These are phyloP conservation scores for Eucalyptus shirleyi DNA, from an alignment of 345 rosid species.

Conservation along the genomic window DNA sequence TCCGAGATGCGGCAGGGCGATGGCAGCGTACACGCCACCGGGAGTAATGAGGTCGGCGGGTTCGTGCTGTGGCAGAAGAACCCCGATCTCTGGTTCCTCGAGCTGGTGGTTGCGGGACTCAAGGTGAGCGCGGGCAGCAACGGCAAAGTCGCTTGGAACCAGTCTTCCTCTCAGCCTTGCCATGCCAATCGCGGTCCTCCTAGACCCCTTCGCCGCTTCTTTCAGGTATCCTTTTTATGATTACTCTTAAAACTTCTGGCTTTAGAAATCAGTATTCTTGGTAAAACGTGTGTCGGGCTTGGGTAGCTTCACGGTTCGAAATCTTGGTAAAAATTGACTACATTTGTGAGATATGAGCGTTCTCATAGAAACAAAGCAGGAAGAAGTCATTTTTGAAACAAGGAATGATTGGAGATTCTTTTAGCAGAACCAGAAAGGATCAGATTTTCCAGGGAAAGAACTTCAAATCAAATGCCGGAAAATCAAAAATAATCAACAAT, in stretches of 20 bases:
- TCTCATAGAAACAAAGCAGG: not conserved
- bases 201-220: slow-evolving; percentile 81
- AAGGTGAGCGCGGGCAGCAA: slow-evolving; percentile 89
- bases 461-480: not conserved
- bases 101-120: slow-evolving; percentile 74
- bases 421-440: not conserved
- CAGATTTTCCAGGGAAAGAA: not conserved
- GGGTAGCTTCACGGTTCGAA: not conserved
- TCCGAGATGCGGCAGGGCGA: slow-evolving; percentile 63
- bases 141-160: slow-evolving; percentile 90
- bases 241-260: not conserved
- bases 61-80: slow-evolving; percentile 92
- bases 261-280: not conserved
- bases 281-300: not conserved
- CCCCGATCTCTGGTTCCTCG: slow-evolving; percentile 82
- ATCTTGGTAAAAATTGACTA: not conserved
- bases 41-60: slow-evolving; percentile 67
- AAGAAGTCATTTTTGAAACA: not conserved
- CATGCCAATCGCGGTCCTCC: slow-evolving; percentile 79
- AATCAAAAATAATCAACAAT: not conserved
- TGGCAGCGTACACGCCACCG: slow-evolving; percentile 27
- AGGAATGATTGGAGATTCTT: not conserved
- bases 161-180: slow-evolving; percentile 72
- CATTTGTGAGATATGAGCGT: not conserved
- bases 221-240: slow-evolving; percentile 38